Percentiles rank a stretch among this genome's conserved stretches.
phyloP scores from a whole-genome alignment of 768 basidiomycete genomes.

The Auricularia heimuer region DNA sequence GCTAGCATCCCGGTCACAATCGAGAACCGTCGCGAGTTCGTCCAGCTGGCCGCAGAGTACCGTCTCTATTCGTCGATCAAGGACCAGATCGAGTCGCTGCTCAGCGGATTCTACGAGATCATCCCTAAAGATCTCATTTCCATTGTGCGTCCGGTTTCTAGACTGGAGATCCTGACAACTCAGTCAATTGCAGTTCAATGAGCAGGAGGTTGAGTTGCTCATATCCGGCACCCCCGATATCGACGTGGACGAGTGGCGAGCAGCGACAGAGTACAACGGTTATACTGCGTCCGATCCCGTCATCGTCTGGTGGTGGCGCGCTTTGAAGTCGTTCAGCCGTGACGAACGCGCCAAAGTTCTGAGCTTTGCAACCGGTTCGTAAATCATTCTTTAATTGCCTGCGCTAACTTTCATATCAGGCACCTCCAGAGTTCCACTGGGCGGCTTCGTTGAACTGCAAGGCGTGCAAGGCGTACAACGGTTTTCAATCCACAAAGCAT shows the following conservation, averaged over 20 bases:
- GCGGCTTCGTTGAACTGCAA: conserved; percentile 91
- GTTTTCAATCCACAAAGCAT: conserved; percentile 93
- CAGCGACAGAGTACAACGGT: conserved; percentile 84
- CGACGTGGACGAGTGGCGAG: conserved; percentile 95
- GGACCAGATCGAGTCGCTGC: conserved; percentile 86
- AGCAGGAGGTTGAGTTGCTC: conserved; percentile 86
- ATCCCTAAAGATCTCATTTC: conserved; percentile 92
- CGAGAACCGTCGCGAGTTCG: conserved; percentile 95
- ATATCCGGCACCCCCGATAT: conserved; percentile 98
- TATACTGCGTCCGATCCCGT: conserved; percentile 86
- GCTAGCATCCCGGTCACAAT: conserved; percentile 81
- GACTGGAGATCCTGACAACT: conserved; percentile 13
- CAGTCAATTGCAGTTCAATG: conserved; percentile 59
- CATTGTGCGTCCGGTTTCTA: conserved; percentile 49
- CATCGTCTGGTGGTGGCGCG: conserved; percentile 99
- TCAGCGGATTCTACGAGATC: conserved; percentile 92
- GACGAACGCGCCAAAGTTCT: conserved; percentile 95
- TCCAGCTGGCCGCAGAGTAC: conserved; percentile 90
- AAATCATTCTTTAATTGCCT: neutral
- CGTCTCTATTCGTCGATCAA: conserved; percentile 89
- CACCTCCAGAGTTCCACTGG: conserved; percentile 85
- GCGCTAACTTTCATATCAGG: conserved; percentile 26
- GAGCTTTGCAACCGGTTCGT: conserved; percentile 73
- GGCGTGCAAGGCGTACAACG: conserved; percentile 89
- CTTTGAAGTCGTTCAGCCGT: conserved; percentile 92